Percentiles rank a stretch among this genome's conserved stretches.
phyloP scores from a whole-genome alignment of 2,329 filamentous ascomycete species.

The Colletotrichum euphorbiae region DNA sequence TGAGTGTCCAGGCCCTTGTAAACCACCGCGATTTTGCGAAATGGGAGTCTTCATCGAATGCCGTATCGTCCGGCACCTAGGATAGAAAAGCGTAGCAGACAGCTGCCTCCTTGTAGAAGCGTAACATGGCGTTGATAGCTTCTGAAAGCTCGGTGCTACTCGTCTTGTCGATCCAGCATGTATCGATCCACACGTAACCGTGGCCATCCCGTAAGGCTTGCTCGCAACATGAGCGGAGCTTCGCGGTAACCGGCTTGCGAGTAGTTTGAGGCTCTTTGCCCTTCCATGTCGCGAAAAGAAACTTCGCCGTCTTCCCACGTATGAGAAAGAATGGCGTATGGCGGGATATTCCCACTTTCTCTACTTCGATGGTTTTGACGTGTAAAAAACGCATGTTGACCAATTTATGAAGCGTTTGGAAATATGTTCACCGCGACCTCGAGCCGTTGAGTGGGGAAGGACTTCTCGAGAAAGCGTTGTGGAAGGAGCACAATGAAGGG shows the following conservation, averaged over 20 bases:
- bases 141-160: conserved; percentile 30
- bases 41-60: background rate
- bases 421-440: too few relatives aligned
- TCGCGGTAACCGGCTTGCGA: conserved; percentile 38
- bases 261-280: background rate
- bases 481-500: too few relatives aligned
- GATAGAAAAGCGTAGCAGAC: conserved; percentile 32
- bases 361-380: conserved; percentile 38
- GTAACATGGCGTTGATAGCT: conserved; percentile 33
- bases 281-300: conserved; percentile 43
- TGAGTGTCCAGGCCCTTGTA: conserved; percentile 43
- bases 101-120: conserved; percentile 16
- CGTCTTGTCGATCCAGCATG: conserved; percentile 40
- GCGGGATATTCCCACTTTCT: conserved; percentile 35
- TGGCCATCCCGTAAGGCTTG: conserved; percentile 26
- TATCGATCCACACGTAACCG: conserved; percentile 36
- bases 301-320: conserved; percentile 49
- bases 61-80: conserved; percentile 15
- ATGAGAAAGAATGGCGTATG: conserved; percentile 52
- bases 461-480: too few relatives aligned
- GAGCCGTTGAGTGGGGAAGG: too few relatives aligned
- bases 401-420: too few relatives aligned
- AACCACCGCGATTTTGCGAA: conserved; percentile 42
- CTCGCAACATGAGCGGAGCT: conserved; percentile 41
- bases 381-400: conserved; percentile 46